phyloP scores from a whole-genome alignment of 768 basidiomycete species.

The Kwoniella europaea region DNA sequence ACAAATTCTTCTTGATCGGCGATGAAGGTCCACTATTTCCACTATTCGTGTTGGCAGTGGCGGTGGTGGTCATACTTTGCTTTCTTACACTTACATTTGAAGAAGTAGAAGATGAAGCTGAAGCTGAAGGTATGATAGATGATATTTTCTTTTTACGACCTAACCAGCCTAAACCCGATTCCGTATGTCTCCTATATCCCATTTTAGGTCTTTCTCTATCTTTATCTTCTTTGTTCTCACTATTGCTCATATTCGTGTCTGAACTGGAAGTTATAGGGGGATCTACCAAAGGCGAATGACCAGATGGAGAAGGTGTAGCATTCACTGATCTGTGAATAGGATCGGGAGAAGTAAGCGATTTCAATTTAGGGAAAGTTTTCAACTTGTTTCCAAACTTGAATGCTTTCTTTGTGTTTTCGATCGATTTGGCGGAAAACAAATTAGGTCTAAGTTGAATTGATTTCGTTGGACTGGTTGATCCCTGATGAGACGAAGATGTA shows the following conservation, averaged over 20 bases:
- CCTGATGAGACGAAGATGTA: conserved; percentile 1
- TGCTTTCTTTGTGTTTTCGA: conserved; percentile 34
- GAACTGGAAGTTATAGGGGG: not conserved
- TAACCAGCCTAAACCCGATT: conserved; percentile 12
- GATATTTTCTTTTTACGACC: conserved; percentile 7
- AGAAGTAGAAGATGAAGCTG: not conserved
- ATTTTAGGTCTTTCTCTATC: conserved; percentile 6
- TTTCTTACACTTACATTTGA: conserved; percentile 1
- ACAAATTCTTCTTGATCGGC: not conserved
- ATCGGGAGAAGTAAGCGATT: not conserved
- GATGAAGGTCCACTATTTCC: not conserved
- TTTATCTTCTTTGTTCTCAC: not conserved
- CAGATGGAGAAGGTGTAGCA: not conserved
- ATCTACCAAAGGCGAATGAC: not conserved
- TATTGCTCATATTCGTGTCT: not conserved
- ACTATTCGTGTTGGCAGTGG: no score
- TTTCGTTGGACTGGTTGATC: conserved; percentile 27
- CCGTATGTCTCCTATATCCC: conserved; percentile 19
- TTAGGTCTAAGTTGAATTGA: conserved; percentile 1
- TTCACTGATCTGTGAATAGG: not conserved
- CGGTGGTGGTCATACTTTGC: not conserved
- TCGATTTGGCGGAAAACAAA: conserved; percentile 16
- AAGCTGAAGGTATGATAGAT: not conserved
- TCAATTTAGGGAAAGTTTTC: conserved; percentile 33
- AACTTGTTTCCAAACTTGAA: conserved; percentile 27